Evolutionary conservation across 768 basidiomycete genomes (phyloP).

Genomic region (Plicaturopsis crispa): DNA sequence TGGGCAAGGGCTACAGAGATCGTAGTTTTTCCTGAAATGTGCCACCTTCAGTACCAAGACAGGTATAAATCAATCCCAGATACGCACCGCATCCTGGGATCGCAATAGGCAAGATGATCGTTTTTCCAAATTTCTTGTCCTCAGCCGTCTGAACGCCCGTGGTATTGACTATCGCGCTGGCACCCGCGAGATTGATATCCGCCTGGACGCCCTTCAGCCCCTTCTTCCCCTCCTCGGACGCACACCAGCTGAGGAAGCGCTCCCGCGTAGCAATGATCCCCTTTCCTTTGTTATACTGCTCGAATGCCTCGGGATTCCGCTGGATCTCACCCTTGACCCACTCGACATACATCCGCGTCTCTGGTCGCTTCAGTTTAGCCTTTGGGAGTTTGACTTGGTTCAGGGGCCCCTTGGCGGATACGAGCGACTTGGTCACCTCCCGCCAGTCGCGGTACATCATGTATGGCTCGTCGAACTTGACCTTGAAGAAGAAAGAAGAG

Average conservation of each 20-base stretch:
- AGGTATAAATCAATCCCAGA: neutral
- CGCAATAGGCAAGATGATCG: slow-evolving; percentile 81
- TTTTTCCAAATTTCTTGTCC: slow-evolving; percentile 46
- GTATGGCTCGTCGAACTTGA: slow-evolving; percentile 99
- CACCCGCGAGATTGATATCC: slow-evolving; percentile 17
- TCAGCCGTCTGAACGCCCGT: neutral
- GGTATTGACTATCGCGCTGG: slow-evolving; percentile 2
- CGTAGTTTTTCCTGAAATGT: slow-evolving; percentile 79
- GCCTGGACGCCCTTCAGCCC: slow-evolving; percentile 22
- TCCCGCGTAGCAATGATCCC: slow-evolving; percentile 85
- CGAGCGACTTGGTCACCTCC: slow-evolving; percentile 80
- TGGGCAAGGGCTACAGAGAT: slow-evolving; percentile 71
- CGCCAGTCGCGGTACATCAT: slow-evolving; percentile 99
- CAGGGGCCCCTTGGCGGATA: slow-evolving; percentile 30
- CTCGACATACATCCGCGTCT: slow-evolving; percentile 70
- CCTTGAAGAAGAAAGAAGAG: slow-evolving; percentile 95
- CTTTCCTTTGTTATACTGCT: slow-evolving; percentile 55
- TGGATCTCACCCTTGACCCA: slow-evolving; percentile 82
- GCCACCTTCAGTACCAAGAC: neutral
- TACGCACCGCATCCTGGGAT: slow-evolving; percentile 86
- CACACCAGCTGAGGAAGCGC: slow-evolving; percentile 65
- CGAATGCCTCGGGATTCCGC: slow-evolving; percentile 50
- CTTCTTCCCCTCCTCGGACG: slow-evolving; percentile 36
- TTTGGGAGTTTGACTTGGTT: slow-evolving; percentile 40
- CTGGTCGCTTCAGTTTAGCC: slow-evolving; percentile 63